Base-by-base conservation (phyloP, 768 basidiomycete species). In the Bullera alba region DNA sequence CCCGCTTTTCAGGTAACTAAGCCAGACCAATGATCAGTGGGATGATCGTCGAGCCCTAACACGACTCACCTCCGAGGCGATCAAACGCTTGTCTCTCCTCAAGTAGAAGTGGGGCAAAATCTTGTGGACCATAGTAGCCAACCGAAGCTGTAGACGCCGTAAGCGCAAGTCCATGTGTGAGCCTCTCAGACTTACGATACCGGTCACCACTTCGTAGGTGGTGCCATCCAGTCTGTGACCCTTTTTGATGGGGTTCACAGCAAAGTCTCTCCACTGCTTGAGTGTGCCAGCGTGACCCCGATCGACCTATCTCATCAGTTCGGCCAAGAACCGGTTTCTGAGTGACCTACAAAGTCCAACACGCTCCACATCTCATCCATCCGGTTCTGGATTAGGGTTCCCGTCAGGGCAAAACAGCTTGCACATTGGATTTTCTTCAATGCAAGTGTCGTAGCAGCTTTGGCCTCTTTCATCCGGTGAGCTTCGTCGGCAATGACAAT, bases 291-390 rank as follows among this genome's bases (percentile, higher is more conserved):
- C 70, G 22, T 76, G 75, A 0, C 83, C 86, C 0, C 90, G 89
- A 53, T 83, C 57, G 6, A 61, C 61, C 65, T 62, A 39, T 3
- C 10, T 21, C 26, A 15, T 22, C 27, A 50, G 44, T 30, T 12
- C 46, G 30, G 32, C 26, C 15, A 22, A 22, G 22, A n/a, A n/a
- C 2, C 14, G 19, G n/a, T n/a, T n/a, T 27, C 22, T 42, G 6
- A 30, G 26, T 8, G 15, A 56, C 70, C 85, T n/a, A 85, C 84
- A 86, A 89, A 96, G 65, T 93, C 82, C 27, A 96, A 74, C 28
- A 99, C 82, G 0, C 87, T 86, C 86, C 89, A 92, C 59, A 96
- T 76, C 69, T 97, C 93, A 36, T 80, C 79, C 65, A 92, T 91
- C 0, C 82, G 80, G 60, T 96, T 99, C 65, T 97, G 93, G 29